Base-by-base conservation (phyloP, 2,329 filamentous ascomycete species). In the Calonectria fujianensis region DNA sequence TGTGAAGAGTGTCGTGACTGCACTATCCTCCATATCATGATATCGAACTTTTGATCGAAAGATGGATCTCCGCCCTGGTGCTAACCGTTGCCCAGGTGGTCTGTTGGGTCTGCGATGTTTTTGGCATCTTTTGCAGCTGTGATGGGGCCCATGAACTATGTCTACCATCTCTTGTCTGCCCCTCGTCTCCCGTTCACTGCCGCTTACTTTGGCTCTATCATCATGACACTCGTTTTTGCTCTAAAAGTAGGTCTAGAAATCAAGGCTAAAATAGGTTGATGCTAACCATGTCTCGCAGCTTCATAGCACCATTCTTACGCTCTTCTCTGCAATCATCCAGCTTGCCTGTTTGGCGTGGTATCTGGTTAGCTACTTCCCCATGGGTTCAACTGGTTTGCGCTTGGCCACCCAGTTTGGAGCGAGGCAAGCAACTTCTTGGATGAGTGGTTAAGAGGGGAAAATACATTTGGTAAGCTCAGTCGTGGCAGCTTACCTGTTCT, bases 351-450 rank as follows among this genome's bases (percentile, higher is more conserved):
- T 98, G 77, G 78, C 95, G 61, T 98, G 96, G 96, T 98, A 98
- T 86, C 90, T 98, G 61, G 93, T 98, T 85, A 98, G 95, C 86
- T 99, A 99, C 85, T 98, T 98, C 82, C 97, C 97, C 32, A 98
- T 98, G 96, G 97, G 97, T 51, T 95, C 94, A 72, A 94, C 93
- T 70, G 95, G 97, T 52, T 87, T 99, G 78, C 93, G 96, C 74
- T 92, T 98, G 79, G 96, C 96, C 73, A 95, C 96, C 54, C 93
- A 92, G 4, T 97, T 98, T 83, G 97, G 96, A 29, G 95, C 94
- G 27, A 93, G 93, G 82, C 91, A 96, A 82, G 94, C 97, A 48
- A 91, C 95, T 7, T 91, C 96, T 69, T 98, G 96, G 97, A 93
- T 98, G 91, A 93, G 91, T 63, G 93, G 94, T 74, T 98, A 76